Evolutionary conservation across 2,329 filamentous ascomycete species (phyloP).

Genomic region (Pseudocercospora macadamiae): DNA sequence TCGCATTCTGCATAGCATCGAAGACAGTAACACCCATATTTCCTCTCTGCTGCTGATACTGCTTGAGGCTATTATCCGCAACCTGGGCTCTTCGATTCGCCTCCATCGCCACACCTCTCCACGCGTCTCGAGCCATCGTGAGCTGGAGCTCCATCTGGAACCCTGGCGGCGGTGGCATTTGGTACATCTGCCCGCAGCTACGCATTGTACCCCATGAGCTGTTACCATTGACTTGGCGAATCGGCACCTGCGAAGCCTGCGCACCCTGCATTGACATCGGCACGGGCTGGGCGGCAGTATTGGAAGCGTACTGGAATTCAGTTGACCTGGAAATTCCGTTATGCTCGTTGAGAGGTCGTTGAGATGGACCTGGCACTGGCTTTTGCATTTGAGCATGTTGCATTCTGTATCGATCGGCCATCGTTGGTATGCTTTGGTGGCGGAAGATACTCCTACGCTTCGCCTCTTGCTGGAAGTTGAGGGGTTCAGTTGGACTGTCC

Average conservation of each 20-base stretch:
- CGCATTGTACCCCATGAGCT: conserved; percentile 2
- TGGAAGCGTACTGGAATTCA: too few relatives aligned
- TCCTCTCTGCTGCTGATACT: neutral
- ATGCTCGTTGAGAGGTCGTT: too few relatives aligned
- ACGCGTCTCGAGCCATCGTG: neutral
- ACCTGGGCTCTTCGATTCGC: neutral
- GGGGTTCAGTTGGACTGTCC: neutral
- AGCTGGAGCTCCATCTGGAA: neutral
- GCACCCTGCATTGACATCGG: neutral
- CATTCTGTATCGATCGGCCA: neutral
- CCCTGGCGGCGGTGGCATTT: neutral
- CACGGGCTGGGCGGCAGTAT: too few relatives aligned
- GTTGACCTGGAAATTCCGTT: too few relatives aligned
- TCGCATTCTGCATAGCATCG: neutral
- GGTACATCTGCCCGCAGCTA: neutral
- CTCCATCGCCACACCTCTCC: neutral
- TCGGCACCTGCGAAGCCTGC: neutral
- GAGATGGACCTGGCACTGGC: neutral
- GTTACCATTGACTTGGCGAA: neutral
- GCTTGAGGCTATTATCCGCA: neutral
- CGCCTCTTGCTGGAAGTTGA: neutral
- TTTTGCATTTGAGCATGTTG: neutral
- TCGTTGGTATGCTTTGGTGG: neutral
- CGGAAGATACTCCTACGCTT: neutral
- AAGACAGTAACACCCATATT: neutral